Percentiles rank a stretch among this genome's conserved stretches.
Conservation (phyloP, 345 rosid genomes). For the Dimocarpus longan region DNA sequence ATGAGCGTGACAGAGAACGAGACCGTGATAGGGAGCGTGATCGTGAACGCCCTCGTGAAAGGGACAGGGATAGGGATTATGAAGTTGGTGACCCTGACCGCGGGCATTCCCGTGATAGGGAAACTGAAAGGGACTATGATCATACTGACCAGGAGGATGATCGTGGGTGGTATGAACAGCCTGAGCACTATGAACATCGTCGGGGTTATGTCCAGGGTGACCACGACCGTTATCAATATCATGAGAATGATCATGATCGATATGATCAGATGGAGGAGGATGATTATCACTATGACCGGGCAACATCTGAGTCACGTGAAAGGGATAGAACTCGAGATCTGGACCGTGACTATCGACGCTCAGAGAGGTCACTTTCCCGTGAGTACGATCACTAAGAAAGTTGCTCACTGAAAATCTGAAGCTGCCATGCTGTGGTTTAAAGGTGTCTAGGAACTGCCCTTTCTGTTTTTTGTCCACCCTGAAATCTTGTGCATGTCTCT, state of each 20-base stretch:
- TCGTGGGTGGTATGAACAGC: slow-evolving; percentile 53
- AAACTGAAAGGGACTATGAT: slow-evolving; percentile 62
- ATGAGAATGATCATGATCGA: slow-evolving; percentile 48
- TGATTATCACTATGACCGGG: slow-evolving; percentile 56
- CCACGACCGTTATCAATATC: slow-evolving; percentile 65
- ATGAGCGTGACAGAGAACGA: slow-evolving; percentile 56
- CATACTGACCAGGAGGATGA: slow-evolving; percentile 55
- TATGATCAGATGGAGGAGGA: slow-evolving; percentile 70
- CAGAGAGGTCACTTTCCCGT: slow-evolving; percentile 29
- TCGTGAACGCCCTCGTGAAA: slow-evolving; percentile 42
- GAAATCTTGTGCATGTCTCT: not conserved
- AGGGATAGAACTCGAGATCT: slow-evolving; percentile 20
- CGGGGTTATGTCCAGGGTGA: slow-evolving; percentile 51
- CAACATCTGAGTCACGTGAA: slow-evolving; percentile 39
- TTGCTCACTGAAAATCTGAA: not conserved
- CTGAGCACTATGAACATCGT: slow-evolving; percentile 58
- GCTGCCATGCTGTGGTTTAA: not conserved
- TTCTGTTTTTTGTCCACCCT: not conserved
- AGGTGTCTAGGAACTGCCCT: not conserved
- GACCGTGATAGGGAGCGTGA: slow-evolving; percentile 58
- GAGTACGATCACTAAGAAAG: slow-evolving; percentile 26
- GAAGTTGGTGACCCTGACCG: slow-evolving; percentile 58
- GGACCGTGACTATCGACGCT: slow-evolving; percentile 41
- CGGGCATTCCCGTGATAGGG: slow-evolving; percentile 65
- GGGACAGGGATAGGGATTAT: slow-evolving; percentile 53